Conservation (phyloP, 371 early-diverging fungal genomes). For the Umbelopsis sp. region DNA sequence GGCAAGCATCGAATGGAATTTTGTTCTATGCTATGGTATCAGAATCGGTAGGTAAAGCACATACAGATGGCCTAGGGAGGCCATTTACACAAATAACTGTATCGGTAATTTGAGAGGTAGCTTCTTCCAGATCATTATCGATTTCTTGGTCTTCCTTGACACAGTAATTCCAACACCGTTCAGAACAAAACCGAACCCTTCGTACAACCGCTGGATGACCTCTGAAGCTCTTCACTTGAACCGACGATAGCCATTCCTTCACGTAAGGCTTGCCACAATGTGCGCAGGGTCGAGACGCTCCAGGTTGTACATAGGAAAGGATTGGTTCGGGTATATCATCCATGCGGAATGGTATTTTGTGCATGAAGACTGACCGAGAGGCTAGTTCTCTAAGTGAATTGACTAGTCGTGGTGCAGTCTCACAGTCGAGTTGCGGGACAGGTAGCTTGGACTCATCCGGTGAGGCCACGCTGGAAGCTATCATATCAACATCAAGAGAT, state of each 20-base stretch:
- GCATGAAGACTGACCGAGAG: constrained; percentile 31
- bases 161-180: constrained; percentile 44
- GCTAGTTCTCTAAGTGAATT: constrained; percentile 43
- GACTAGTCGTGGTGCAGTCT: constrained; percentile 20
- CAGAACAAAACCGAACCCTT: constrained; percentile 61
- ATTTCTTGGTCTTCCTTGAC: background rate
- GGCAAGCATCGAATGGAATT: no score
- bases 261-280: constrained; percentile 58
- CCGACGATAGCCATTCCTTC: constrained; percentile 66
- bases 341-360: constrained; percentile 27
- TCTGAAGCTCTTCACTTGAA: constrained; percentile 60
- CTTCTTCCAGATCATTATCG: background rate
- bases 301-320: constrained; percentile 47
- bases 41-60: background rate
- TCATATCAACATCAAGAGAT: background rate
- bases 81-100: constrained; percentile 14
- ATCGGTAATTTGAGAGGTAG: constrained; percentile 8
- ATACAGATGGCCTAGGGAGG: background rate
- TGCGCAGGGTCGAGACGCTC: constrained; percentile 45
- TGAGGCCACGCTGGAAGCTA: background rate
- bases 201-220: constrained; percentile 66
- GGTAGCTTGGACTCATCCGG: background rate
- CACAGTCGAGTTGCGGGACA: background rate
- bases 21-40: background rate
- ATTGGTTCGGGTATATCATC: constrained; percentile 39